These are phyloP conservation scores for Sporothrix pallida DNA, from an alignment of 2,329 filamentous ascomycete genomes.

Conservation along the genomic window DNA sequence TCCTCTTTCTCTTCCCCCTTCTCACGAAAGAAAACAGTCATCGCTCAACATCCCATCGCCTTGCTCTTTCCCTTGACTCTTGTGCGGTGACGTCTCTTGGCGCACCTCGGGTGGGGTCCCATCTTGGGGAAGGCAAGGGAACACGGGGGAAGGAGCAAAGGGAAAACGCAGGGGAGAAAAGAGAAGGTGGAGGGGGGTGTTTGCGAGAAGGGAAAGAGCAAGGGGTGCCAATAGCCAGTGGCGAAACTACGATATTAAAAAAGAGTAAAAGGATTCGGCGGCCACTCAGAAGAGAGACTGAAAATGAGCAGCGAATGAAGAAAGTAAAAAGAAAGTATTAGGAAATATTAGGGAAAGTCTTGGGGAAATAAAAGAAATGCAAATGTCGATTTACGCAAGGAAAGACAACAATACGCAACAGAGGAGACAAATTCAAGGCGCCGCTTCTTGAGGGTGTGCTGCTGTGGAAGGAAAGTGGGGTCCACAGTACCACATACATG, in stretches of 20 bases:
- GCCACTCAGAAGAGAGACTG: background rate
- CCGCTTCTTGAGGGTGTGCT: background rate
- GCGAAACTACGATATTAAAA: background rate
- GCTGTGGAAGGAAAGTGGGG: background rate
- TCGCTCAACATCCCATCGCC: background rate
- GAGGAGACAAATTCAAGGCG: background rate
- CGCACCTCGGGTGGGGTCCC: background rate
- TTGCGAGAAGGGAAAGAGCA: background rate
- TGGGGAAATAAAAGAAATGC: background rate
- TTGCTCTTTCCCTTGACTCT: background rate
- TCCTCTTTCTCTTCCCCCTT: background rate
- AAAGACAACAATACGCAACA: background rate
- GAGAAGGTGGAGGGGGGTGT: background rate
- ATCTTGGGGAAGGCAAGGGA: background rate
- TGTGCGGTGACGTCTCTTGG: background rate
- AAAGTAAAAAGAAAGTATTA: background rate
- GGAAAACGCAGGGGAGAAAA: background rate
- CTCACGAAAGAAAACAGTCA: too few species aligned
- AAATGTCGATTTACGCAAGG: background rate
- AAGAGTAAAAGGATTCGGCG: background rate
- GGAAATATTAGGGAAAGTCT: too few species aligned
- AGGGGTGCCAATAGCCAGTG: background rate
- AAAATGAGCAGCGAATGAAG: background rate
- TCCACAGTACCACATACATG: background rate
- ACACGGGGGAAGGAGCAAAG: conserved; percentile 7